Evolutionary conservation across 2,329 filamentous ascomycete species (phyloP).

Genomic region (Colletotrichum tabaci): DNA sequence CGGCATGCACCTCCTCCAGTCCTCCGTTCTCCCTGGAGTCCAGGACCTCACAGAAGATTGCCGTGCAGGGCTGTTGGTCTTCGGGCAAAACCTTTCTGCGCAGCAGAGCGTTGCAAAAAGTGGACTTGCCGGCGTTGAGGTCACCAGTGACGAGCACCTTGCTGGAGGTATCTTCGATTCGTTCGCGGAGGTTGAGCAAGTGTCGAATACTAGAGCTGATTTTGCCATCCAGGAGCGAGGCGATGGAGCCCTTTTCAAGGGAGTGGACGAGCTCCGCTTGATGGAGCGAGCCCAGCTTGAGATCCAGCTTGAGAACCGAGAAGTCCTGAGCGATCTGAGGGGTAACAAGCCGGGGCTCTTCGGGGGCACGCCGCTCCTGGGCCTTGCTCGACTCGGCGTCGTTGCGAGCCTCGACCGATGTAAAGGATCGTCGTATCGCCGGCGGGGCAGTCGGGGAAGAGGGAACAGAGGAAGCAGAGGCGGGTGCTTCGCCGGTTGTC

Average conservation of each 20-base stretch:
- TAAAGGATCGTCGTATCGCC: conserved; percentile 78
- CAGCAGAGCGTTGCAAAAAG: conserved; percentile 97
- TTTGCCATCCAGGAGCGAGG: conserved; percentile 91
- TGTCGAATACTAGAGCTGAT: conserved; percentile 95
- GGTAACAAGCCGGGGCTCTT: conserved; percentile 88
- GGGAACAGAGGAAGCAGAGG: conserved; percentile 54
- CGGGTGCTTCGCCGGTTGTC: conserved; percentile 64
- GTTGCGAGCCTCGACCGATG: conserved; percentile 69
- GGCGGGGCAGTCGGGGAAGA: conserved; percentile 62
- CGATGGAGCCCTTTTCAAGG: conserved; percentile 91
- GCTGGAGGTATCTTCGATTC: conserved; percentile 97
- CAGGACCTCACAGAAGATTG: conserved; percentile 97
- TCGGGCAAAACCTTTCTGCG: conserved; percentile 94
- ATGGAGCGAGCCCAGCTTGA: conserved; percentile 89
- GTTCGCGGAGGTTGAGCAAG: conserved; percentile 86
- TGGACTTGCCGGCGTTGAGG: conserved; percentile 97
- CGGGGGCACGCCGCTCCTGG: conserved; percentile 71
- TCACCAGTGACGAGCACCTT: conserved; percentile 98
- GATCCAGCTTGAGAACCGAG: conserved; percentile 92
- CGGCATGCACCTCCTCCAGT: conserved; percentile 94
- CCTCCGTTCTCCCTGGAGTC: conserved; percentile 92
- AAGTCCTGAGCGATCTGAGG: conserved; percentile 97
- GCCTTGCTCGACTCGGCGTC: conserved; percentile 80
- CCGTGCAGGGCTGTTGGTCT: conserved; percentile 97
- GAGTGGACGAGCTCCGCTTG: conserved; percentile 96